Evolutionary conservation across 129 eudicot genomes (phyloP).

Genomic region (Flaveria bidentis): DNA sequence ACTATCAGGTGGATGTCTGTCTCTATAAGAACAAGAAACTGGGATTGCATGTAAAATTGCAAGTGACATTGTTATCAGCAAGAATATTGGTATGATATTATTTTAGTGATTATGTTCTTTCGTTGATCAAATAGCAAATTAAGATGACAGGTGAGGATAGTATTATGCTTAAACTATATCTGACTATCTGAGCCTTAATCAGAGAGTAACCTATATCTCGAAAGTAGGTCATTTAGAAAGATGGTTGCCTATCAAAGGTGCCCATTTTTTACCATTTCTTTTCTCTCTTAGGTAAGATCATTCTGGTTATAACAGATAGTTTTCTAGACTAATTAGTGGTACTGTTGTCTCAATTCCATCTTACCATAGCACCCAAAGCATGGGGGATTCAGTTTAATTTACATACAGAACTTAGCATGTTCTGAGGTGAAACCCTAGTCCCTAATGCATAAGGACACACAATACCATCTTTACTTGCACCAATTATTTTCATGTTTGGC

Average conservation of each 20-base stretch:
- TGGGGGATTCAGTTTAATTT: constrained; percentile 3
- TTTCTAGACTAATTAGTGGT: constrained; percentile 2
- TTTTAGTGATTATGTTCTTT: neutral
- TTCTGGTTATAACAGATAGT: neutral
- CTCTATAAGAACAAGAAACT: neutral
- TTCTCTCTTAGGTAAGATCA: neutral
- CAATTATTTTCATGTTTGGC: constrained; percentile 13
- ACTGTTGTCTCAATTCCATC: neutral
- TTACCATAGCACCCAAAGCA: constrained; percentile 12
- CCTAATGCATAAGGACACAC: neutral
- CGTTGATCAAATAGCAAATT: neutral
- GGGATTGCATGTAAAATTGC: constrained; percentile 1
- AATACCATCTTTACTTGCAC: constrained; percentile 18
- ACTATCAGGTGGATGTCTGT: neutral
- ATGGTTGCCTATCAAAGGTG: neutral
- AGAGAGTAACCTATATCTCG: neutral
- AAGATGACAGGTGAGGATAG: neutral
- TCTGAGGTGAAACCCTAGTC: neutral
- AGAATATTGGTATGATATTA: neutral
- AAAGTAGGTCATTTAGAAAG: neutral
- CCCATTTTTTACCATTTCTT: neutral
- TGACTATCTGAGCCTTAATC: neutral
- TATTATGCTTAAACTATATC: neutral
- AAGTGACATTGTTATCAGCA: neutral
- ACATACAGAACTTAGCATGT: constrained; percentile 6